Conservation (phyloP, 208 protist genomes). For the Crithidia mellificae region DNA sequence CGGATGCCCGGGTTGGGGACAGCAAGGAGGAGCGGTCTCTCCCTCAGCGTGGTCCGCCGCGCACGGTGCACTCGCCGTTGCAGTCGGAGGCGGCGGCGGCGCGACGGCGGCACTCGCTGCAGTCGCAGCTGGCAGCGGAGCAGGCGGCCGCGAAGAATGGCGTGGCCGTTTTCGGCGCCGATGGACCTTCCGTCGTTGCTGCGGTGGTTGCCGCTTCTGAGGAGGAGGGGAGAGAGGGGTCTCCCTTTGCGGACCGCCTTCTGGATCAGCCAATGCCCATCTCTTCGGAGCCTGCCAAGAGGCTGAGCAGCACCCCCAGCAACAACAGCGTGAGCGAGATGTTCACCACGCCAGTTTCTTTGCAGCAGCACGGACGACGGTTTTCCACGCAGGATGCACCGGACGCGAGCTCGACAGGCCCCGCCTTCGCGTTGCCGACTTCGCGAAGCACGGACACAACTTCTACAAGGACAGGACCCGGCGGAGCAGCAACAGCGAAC, state of each 20-base stretch:
- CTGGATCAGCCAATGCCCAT: neutral
- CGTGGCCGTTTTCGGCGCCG: too few species aligned
- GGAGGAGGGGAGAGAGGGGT: too few species aligned
- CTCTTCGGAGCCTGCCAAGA: neutral
- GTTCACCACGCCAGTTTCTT: neutral
- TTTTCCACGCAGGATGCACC: neutral
- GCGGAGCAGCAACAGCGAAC: neutral
- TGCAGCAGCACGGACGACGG: neutral
- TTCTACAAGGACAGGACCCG: neutral
- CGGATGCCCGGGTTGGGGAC: neutral
- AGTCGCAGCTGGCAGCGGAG: neutral
- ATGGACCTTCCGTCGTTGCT: neutral
- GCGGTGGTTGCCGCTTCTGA: neutral
- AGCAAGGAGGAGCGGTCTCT: neutral
- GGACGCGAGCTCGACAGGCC: neutral
- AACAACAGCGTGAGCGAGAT: constrained; percentile 6
- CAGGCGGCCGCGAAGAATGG: neutral
- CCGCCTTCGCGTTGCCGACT: neutral
- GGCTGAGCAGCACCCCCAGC: neutral
- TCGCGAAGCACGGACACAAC: neutral
- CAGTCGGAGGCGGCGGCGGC: neutral
- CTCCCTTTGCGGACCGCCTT: too few species aligned
- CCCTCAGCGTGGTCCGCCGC: neutral
- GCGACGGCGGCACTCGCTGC: neutral
- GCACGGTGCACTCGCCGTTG: constrained; percentile 7